These are phyloP conservation scores for Butyriboletus loyo DNA, from an alignment of 768 basidiomycete species.

Conservation along the genomic window DNA sequence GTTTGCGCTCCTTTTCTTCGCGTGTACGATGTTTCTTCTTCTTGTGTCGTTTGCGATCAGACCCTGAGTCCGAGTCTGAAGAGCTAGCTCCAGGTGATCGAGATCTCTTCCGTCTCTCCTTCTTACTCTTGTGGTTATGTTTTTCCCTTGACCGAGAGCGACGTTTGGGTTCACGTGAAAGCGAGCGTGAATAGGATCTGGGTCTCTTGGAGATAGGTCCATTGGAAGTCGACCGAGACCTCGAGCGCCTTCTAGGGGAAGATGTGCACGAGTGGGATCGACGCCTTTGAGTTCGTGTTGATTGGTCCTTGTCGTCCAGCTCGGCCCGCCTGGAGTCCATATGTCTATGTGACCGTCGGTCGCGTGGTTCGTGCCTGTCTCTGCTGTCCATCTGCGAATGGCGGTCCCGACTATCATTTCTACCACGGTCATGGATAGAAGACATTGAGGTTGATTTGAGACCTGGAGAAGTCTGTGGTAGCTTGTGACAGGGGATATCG, in stretches of 20 bases:
- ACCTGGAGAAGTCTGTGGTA: background rate
- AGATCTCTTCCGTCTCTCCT: conserved; percentile 32
- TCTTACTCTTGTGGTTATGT: conserved; percentile 18
- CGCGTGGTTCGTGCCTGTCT: conserved; percentile 17
- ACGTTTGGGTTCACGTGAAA: conserved; percentile 25
- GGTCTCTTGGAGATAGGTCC: conserved; percentile 13
- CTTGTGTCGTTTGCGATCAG: conserved; percentile 38
- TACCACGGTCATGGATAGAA: conserved; percentile 19
- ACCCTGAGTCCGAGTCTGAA: conserved; percentile 33
- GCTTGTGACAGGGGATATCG: background rate
- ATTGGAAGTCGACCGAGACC: conserved; percentile 27
- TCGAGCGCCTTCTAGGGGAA: conserved; percentile 18
- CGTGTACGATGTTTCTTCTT: conserved; percentile 47
- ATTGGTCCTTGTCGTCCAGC: conserved; percentile 4
- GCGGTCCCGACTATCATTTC: conserved; percentile 22
- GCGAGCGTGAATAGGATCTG: conserved; percentile 25
- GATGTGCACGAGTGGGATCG: conserved; percentile 25
- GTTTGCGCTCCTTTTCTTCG: conserved; percentile 49
- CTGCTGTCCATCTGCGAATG: conserved; percentile 9
- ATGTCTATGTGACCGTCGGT: conserved; percentile 18
- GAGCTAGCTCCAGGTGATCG: conserved; percentile 42
- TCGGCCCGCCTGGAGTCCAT: conserved; percentile 13
- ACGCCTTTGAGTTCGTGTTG: conserved; percentile 1
- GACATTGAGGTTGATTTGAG: conserved; percentile 15
- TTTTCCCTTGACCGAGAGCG: conserved; percentile 37